These are phyloP conservation scores for Eryngium alpinum DNA, from an alignment of 140 eudicot species.

Conservation along the genomic window DNA sequence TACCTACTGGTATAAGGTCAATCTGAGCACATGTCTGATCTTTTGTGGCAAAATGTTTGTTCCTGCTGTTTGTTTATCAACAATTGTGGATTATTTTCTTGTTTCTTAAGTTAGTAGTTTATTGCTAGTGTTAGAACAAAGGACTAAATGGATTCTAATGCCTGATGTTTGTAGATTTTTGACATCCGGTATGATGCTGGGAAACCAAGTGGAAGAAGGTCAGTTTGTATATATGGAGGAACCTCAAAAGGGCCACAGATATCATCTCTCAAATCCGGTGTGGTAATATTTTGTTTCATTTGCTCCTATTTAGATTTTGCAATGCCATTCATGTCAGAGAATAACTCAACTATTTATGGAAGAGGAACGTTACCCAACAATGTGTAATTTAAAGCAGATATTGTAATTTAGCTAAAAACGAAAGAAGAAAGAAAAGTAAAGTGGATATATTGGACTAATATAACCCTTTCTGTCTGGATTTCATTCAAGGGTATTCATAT, in stretches of 20 bases:
- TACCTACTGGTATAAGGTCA: background rate
- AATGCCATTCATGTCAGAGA: background rate
- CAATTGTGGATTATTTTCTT: background rate
- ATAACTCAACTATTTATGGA: background rate
- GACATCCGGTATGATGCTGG: constrained; percentile 89
- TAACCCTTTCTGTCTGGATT: background rate
- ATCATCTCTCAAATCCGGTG: constrained; percentile 79
- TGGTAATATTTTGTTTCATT: constrained; percentile 49
- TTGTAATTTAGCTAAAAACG: background rate
- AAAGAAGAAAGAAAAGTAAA: background rate
- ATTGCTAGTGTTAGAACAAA: background rate
- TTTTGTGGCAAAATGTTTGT: background rate
- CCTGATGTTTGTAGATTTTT: constrained; percentile 46
- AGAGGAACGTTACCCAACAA: background rate
- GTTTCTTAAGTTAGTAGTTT: background rate
- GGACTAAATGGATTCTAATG: background rate
- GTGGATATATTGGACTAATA: background rate
- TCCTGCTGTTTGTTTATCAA: background rate
- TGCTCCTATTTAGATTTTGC: background rate
- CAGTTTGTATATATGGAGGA: constrained; percentile 93
- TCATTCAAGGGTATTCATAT: background rate
- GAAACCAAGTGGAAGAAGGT: constrained; percentile 63
- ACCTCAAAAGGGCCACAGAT: constrained; percentile 89
- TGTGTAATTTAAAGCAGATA: too few species aligned
- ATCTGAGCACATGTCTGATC: background rate